These are phyloP conservation scores for Onygenales sp. DNA, from an alignment of 2,329 filamentous ascomycete genomes.

Conservation along the genomic window DNA sequence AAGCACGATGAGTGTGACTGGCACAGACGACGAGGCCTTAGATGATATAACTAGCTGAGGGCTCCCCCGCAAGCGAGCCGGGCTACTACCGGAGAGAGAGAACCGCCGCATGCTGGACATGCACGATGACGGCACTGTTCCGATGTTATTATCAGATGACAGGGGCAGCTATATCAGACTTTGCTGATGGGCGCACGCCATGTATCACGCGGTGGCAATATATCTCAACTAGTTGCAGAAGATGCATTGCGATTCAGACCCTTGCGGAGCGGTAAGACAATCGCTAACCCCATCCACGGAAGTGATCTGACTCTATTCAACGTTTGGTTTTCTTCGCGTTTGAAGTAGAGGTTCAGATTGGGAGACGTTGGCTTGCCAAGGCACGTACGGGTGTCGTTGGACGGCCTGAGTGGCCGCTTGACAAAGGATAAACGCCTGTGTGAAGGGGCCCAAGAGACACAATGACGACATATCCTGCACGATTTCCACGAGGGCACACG, in stretches of 20 bases:
- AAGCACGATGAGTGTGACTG: background rate
- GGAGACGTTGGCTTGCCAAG: no score
- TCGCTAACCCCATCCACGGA: no score
- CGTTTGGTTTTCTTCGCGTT: no score
- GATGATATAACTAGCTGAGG: background rate
- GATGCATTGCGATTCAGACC: no score
- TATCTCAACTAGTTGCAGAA: background rate
- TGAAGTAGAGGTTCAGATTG: no score
- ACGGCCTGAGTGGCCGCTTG: background rate
- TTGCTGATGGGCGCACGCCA: background rate
- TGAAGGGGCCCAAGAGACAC: background rate
- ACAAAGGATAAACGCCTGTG: background rate
- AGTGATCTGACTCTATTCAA: no score
- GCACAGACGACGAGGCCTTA: background rate
- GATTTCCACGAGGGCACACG: background rate
- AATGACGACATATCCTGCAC: background rate
- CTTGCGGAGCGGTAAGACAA: no score
- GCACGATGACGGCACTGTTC: slow-evolving; percentile 1
- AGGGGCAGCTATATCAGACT: background rate
- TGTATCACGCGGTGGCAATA: background rate
- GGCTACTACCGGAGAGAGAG: background rate
- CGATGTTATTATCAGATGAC: background rate
- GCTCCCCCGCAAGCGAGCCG: background rate
- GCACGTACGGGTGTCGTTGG: background rate
- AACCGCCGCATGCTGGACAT: background rate